These are phyloP conservation scores for Plectosphaerella sp. DNA, from an alignment of 2,329 filamentous ascomycete species.

Conservation along the genomic window DNA sequence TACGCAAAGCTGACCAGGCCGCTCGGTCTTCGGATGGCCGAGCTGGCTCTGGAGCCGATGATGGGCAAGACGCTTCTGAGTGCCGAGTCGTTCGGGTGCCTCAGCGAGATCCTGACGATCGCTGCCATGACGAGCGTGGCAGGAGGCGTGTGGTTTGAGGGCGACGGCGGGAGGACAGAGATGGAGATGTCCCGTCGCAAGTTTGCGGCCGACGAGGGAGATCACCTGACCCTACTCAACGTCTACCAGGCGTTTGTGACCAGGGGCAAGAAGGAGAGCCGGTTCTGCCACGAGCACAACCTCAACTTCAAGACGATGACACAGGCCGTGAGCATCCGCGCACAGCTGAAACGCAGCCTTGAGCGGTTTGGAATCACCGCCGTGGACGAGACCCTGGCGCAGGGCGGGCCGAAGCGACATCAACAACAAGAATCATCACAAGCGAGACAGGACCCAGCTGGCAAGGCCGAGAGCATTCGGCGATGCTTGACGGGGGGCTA, in stretches of 20 bases:
- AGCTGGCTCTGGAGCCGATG: slow-evolving; percentile 91
- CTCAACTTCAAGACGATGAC: slow-evolving; percentile 83
- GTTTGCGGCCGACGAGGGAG: slow-evolving; percentile 90
- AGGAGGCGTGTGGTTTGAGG: slow-evolving; percentile 76
- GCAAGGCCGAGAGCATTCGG: slow-evolving; percentile 67
- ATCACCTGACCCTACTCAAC: slow-evolving; percentile 88
- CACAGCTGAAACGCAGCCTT: slow-evolving; percentile 80
- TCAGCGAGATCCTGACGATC: slow-evolving; percentile 84
- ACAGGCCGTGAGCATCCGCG: slow-evolving; percentile 78
- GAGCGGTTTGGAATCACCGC: slow-evolving; percentile 75
- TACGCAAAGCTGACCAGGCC: slow-evolving; percentile 89
- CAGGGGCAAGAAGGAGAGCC: slow-evolving; percentile 74
- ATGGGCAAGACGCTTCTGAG: slow-evolving; percentile 84
- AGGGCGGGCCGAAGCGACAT: slow-evolving; percentile 11
- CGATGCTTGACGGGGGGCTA: slow-evolving; percentile 85
- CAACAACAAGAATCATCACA: slow-evolving; percentile 18
- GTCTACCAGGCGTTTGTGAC: slow-evolving; percentile 88
- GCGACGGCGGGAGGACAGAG: slow-evolving; percentile 70
- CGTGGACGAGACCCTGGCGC: slow-evolving; percentile 57
- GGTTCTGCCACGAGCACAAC: slow-evolving; percentile 83
- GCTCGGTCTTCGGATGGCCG: slow-evolving; percentile 86
- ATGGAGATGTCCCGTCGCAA: slow-evolving; percentile 71
- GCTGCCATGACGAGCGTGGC: slow-evolving; percentile 91
- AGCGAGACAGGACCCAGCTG: slow-evolving; percentile 20
- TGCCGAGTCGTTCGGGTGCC: slow-evolving; percentile 68